Evolutionary conservation across 768 basidiomycete species (phyloP).

Genomic region (Grammothele lineata): DNA sequence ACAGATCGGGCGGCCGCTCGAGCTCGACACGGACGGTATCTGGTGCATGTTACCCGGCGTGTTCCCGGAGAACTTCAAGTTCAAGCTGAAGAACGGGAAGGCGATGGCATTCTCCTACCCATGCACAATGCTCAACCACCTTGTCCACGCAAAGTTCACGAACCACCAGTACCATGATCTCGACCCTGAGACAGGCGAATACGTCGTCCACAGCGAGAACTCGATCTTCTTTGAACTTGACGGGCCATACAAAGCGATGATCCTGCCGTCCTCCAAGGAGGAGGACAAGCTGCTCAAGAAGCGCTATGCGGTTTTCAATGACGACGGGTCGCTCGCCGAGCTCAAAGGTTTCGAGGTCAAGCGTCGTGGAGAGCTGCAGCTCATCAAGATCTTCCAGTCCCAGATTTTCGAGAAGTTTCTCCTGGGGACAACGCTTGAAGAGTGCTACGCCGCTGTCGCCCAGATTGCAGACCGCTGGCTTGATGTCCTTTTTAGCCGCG

Average conservation of each 20-base stretch:
- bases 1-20: constrained; percentile 94
- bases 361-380: constrained; percentile 92
- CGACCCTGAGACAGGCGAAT: constrained; percentile 79
- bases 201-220: constrained; percentile 88
- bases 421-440: constrained; percentile 87
- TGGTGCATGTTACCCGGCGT: constrained; percentile 99
- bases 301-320: constrained; percentile 98
- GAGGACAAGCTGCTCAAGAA: constrained; percentile 99
- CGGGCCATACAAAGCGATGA: constrained; percentile 98
- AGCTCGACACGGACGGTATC: constrained; percentile 98
- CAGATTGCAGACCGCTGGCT: constrained; percentile 95
- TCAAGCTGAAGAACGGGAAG: constrained; percentile 87
- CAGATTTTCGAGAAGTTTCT: constrained; percentile 98
- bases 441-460: constrained; percentile 94
- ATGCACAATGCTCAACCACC: constrained; percentile 99
- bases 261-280: constrained; percentile 97
- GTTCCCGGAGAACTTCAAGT: constrained; percentile 98
- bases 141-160: constrained; percentile 92
- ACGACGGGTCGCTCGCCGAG: constrained; percentile 96
- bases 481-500: constrained; percentile 87
- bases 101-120: constrained; percentile 89
- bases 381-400: constrained; percentile 99
- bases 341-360: constrained; percentile 99
- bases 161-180: constrained; percentile 97
- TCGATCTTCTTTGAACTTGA: constrained; percentile 99